A percentile compares a stretch with the other conserved stretches of the same genome.
These are phyloP conservation scores for Calonectria crousiana DNA, from an alignment of 2,329 filamentous ascomycete genomes.

Conservation along the genomic window DNA sequence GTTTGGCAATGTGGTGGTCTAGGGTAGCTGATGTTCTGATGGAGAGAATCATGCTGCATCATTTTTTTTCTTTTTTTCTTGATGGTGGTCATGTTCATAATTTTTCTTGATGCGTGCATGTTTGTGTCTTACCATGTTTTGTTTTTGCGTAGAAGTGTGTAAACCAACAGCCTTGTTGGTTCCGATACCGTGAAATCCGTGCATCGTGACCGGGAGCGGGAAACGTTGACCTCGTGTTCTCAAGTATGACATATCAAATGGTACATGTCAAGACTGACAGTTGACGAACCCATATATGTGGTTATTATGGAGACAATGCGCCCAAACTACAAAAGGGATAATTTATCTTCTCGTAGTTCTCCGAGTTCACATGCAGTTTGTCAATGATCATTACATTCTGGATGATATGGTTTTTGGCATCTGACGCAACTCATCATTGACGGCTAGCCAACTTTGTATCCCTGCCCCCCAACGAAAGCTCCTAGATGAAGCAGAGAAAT, in stretches of 20 bases:
- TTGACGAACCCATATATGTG: not conserved
- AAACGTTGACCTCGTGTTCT: not conserved
- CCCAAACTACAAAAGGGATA: accelerated
- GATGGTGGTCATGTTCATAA: not conserved
- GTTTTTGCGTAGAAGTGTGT: not conserved
- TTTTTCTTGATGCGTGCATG: not conserved
- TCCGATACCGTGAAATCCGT: not conserved
- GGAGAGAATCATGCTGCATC: not conserved
- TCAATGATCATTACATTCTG: not conserved
- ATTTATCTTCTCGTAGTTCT: not conserved
- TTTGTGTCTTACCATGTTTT: not conserved
- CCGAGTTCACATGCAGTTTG: not conserved
- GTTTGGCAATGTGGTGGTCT: not conserved
- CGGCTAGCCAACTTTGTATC: not conserved
- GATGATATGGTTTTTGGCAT: not conserved
- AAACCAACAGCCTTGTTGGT: not conserved
- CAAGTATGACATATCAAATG: not conserved
- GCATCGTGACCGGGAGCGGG: too few species aligned
- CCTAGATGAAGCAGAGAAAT: not conserved
- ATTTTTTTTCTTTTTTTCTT: too few species aligned
- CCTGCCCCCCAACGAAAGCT: not conserved
- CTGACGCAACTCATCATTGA: not conserved
- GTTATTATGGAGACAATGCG: not conserved
- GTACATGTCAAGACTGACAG: not conserved
- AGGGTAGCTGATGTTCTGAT: not conserved